These are phyloP conservation scores for Amanita rimosa DNA, from an alignment of 768 basidiomycete species.

Conservation along the genomic window DNA sequence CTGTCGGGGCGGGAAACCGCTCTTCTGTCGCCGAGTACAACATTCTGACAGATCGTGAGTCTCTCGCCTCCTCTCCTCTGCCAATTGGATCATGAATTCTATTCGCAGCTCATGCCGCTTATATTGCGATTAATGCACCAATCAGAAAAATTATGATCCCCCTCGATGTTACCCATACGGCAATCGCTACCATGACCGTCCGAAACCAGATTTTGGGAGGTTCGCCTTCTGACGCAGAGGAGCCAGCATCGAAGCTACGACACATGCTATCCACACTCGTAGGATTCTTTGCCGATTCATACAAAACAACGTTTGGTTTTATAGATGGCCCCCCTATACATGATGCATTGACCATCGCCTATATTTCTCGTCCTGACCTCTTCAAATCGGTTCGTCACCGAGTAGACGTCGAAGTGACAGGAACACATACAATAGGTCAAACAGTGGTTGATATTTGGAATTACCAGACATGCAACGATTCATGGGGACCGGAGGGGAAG, in stretches of 20 bases:
- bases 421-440: slow-evolving; percentile 57
- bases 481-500: slow-evolving; percentile 64
- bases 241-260: slow-evolving; percentile 38
- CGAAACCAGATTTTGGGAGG: slow-evolving; percentile 42
- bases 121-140: slow-evolving; percentile 68
- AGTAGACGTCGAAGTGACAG: slow-evolving; percentile 74
- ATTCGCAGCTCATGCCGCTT: slow-evolving; percentile 60
- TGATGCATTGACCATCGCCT: slow-evolving; percentile 75
- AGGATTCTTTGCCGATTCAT: slow-evolving; percentile 60
- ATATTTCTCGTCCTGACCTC: slow-evolving; percentile 55
- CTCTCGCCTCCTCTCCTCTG: neutral
- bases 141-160: slow-evolving; percentile 69
- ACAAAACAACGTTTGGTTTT: slow-evolving; percentile 72
- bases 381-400: slow-evolving; percentile 55
- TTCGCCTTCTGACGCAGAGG: slow-evolving; percentile 15
- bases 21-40: slow-evolving; percentile 79
- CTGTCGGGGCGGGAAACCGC: slow-evolving; percentile 72
- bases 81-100: neutral
- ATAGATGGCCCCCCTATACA: slow-evolving; percentile 80
- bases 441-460: slow-evolving; percentile 75
- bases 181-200: slow-evolving; percentile 52
- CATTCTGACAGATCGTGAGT: slow-evolving; percentile 71
- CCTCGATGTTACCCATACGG: slow-evolving; percentile 81
- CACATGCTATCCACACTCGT: slow-evolving; percentile 68
- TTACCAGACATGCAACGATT: slow-evolving; percentile 45